Base-by-base conservation (phyloP, 495 filamentous ascomycete genomes). In the Pseudoneurospora amorphoporcata region DNA sequence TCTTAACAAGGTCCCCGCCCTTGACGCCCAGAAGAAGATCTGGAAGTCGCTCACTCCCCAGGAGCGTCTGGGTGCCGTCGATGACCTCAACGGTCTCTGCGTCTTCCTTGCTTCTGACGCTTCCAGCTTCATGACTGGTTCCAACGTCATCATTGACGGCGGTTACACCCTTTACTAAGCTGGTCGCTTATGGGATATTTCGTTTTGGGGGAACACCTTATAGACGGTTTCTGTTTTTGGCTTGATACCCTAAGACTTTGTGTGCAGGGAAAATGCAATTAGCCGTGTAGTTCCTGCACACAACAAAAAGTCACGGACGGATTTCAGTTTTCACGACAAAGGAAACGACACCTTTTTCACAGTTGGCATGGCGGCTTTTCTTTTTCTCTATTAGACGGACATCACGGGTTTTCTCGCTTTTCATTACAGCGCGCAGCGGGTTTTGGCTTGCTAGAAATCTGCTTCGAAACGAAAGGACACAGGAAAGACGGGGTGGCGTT, bases 81-180 rank as follows among this genome's bases (percentile, higher is more conserved):
- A 93, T 75, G 94, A 94, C 75, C 82, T 96, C 35, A 94, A 94
- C 76, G 90, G 90, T 19, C 84, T 94, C 37, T 90, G 93, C 42
- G 89, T 95, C 47, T 92, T 92, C 80, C 83, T 97, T 69, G 89
- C 90, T 2, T 92, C 91, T 45, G 90, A 92, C 73, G 89, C 91
- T 4, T 89, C 87, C 29, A 82, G 83, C 23, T 97, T 92, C 82
- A 91, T 94, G 85, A 96, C 92, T 35, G 94, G 93, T 29, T 83
- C 87, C 71, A 90, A 95, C 82, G 86, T 94, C 75, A 85, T 92
- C 73, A 90, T 91, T 69, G 91, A 94, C 80, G 91, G 89, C 76
- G 85, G 90, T 73, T 87, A 84, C 77, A 83, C 84, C 6, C 82
- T 82, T 71, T 82, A 80, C 75, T 84, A 83, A 82, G 61, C 17